Conservation (phyloP, 371 early-diverging fungal genomes). For the Fennellomyces sp. region DNA sequence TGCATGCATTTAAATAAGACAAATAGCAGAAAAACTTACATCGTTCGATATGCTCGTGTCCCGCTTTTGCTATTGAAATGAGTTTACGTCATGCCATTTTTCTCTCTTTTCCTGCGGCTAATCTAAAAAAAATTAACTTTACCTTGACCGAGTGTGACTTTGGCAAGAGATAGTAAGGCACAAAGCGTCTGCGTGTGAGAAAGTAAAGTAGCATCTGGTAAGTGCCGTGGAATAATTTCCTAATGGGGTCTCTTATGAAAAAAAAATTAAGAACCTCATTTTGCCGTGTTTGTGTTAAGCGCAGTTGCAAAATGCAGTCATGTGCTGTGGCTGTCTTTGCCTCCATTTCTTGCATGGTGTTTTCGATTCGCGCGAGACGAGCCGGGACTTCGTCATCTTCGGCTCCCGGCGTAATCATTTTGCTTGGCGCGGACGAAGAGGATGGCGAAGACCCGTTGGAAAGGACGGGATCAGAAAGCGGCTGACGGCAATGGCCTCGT, state of each 20-base stretch:
- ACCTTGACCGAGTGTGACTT: not conserved
- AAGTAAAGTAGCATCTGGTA: not conserved
- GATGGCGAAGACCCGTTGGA: not conserved
- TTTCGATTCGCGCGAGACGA: not conserved
- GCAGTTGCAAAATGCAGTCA: constrained; percentile 4
- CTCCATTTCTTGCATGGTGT: not conserved
- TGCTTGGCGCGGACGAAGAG: not conserved
- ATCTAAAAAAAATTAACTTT: not conserved
- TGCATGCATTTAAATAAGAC: not conserved
- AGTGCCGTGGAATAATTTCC: not conserved
- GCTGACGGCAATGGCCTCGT: not conserved
- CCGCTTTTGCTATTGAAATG: not conserved
- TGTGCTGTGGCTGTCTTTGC: not conserved
- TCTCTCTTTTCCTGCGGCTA: not conserved
- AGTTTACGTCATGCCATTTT: not conserved
- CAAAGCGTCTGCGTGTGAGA: not conserved
- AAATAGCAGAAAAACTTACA: not conserved
- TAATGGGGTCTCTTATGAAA: not conserved
- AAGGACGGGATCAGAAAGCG: not conserved
- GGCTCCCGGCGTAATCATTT: not conserved
- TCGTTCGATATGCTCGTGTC: not conserved
- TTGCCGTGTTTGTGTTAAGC: constrained; percentile 1
- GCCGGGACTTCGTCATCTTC: not conserved
- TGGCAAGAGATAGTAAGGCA: not conserved
- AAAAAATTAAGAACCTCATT: constrained; percentile 6